phyloP scores from a whole-genome alignment of 805 yeast species.

The Ogataea polymorpha region DNA sequence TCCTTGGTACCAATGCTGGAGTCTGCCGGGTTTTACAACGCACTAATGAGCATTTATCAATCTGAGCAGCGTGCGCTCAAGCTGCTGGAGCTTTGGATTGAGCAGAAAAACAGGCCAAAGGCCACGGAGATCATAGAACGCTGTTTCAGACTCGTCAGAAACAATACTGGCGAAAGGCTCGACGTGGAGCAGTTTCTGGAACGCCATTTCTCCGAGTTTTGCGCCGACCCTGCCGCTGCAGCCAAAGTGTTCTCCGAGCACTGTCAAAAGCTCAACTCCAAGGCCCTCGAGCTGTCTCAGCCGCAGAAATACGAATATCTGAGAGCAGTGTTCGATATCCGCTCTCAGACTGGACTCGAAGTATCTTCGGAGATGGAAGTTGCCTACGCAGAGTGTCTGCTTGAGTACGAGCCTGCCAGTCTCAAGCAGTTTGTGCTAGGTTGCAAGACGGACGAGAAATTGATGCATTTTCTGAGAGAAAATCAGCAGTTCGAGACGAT shows the following conservation, averaged over 20 bases:
- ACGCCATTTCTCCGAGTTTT: constrained; percentile 30
- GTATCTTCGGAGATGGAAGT: constrained; percentile 15
- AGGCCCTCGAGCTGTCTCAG: constrained; percentile 33
- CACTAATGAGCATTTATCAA: constrained; percentile 55
- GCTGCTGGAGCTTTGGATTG: constrained; percentile 53
- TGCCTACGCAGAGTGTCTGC: constrained; percentile 29
- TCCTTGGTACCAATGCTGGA: constrained; percentile 49
- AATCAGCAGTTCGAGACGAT: constrained; percentile 31
- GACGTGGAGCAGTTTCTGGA: constrained; percentile 28
- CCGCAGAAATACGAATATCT: constrained; percentile 34
- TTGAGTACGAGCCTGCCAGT: constrained; percentile 19
- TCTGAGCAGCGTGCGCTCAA: constrained; percentile 50
- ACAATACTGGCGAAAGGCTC: constrained; percentile 13
- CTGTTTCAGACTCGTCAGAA: constrained; percentile 21
- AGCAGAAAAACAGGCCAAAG: constrained; percentile 13
- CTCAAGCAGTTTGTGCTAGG: constrained; percentile 20
- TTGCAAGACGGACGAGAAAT: constrained; percentile 14
- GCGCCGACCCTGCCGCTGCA: constrained; percentile 35
- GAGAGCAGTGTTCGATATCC: constrained; percentile 27
- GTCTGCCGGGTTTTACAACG: constrained; percentile 54
- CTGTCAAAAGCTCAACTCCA: constrained; percentile 39
- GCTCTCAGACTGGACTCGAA: constrained; percentile 10
- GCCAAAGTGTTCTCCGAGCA: constrained; percentile 36
- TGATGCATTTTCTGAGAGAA: constrained; percentile 24
- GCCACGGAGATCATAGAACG: constrained; percentile 22